Base-by-base conservation (phyloP, 345 rosid genomes). In the Salix viminalis region DNA sequence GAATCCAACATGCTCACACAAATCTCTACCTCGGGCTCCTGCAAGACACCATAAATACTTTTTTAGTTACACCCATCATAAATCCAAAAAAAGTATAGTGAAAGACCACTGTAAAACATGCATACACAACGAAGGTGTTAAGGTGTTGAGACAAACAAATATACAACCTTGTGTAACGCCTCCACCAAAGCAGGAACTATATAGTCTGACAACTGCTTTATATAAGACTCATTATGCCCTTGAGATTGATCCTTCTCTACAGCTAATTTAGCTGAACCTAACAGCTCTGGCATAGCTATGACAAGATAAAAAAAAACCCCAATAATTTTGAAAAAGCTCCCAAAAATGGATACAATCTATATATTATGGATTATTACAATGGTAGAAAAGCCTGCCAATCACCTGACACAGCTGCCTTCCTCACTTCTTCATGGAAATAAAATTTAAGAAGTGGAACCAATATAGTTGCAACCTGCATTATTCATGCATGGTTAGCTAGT, bases 321-420 rank as follows among this genome's bases (percentile, higher is more conserved):
- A 11, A 14, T 10, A 76, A 18, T 6, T 77, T 41, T 32, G 23
- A 36, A n/a, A 18, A 65, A 9, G 6, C 50, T 46, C 50, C 76
- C 71, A 77, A 64, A n/a, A 60, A 61, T 75, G 46, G 12, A 39
- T 10, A 62, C 60, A 54, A 54, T 54, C 60, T 54, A 18, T 54
- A 54, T 54, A 8, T 52, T 52, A 19, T 52, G 58, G 9, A 52
- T 19, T 18, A 7, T 21, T 52, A 52, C 58, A 19, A 19, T 6
- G 50, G 50, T 12, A 14, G 50, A 46, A 46, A 46, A 13, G 50
- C 50, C 50, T n/a, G 24, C 16, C 69, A 46, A 12, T 32, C 34
- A 74, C 99, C 99, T 89, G 99, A 96, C 80, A 96, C 98, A 77
- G 99, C 99, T 68, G 99, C 99, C 87, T 93, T 96, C 88, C 99